A percentile compares a stretch with the other conserved stretches of the same genome.
These are phyloP conservation scores for Pyrenophora seminiperda DNA, from an alignment of 2,329 filamentous ascomycete genomes.

Conservation along the genomic window DNA sequence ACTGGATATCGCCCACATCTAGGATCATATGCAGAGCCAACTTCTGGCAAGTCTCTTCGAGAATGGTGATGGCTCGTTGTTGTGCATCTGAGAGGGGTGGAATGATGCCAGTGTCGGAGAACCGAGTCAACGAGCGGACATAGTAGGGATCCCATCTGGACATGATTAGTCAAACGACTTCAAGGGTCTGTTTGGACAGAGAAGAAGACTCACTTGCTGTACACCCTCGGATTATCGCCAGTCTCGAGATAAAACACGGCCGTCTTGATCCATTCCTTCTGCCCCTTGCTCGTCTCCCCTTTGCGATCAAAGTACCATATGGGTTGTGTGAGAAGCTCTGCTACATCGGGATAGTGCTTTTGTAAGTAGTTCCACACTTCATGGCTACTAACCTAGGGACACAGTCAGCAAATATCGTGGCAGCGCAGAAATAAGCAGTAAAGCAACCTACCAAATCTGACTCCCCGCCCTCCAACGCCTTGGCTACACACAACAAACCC, in stretches of 20 bases:
- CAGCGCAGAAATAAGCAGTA: neutral
- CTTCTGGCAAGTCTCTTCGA: conserved; percentile 76
- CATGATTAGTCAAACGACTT: conserved; percentile 12
- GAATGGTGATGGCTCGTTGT: conserved; percentile 67
- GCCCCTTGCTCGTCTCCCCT: conserved; percentile 75
- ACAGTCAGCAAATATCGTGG: neutral
- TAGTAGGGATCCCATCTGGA: conserved; percentile 82
- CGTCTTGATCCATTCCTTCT: conserved; percentile 75
- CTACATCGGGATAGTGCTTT: conserved; percentile 75
- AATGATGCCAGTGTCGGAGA: conserved; percentile 73
- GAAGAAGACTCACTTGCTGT: conserved; percentile 64
- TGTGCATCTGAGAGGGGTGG: conserved; percentile 74
- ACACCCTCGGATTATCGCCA: conserved; percentile 68
- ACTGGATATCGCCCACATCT: conserved; percentile 87
- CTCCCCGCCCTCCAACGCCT: conserved; percentile 80
- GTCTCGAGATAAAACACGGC: conserved; percentile 79
- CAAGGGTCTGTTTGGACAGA: neutral
- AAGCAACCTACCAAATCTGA: conserved; percentile 68
- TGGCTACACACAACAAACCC: conserved; percentile 79
- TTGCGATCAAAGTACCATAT: conserved; percentile 94
- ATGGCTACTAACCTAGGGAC: conserved; percentile 62
- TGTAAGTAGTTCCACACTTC: conserved; percentile 82
- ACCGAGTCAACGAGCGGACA: conserved; percentile 74
- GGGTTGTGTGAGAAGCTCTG: conserved; percentile 73
- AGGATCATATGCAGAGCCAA: conserved; percentile 83